Evolutionary conservation across 2,329 filamentous ascomycete genomes (phyloP), one percentile per base, ranked within the genome.

Genomic region (Boeremia lycopersici): DNA sequence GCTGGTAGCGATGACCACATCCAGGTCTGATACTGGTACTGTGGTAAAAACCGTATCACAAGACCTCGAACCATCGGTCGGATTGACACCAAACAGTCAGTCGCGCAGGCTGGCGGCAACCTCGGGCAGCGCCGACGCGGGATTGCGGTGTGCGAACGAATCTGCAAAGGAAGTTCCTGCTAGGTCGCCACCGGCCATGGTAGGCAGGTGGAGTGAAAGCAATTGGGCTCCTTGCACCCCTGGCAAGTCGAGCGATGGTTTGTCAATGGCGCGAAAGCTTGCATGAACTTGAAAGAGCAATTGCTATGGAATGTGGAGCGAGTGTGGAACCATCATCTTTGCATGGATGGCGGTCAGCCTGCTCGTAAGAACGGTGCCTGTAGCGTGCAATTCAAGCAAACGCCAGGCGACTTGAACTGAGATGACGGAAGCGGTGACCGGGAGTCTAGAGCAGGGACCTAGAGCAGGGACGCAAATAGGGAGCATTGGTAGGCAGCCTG

Each of bases 1-100:
- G 65, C 64, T 67, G 63, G 60, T 69, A 62, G 62, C 60, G 59
- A 62, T 56, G 59, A 52, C 52, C 56, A 54, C 47, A 60, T 58
- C 38, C 52, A 60, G 59, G 54, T 53, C 28, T 50, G 46, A 50
- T 46, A 55, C 52, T 50, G 46, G 52, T 30, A 55, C 42, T 42
- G 42, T 59, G 60, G 55, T 51, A 57, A 55, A 60, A 35, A 42
- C 23, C 52, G 59, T 58, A 62, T 73, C 70, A 74, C 71, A 71
- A 69, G 71, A 72, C 68, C 61, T 55, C 40, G 31, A 46, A 31
- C 44, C 52, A 56, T 57, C 45, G 42, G 57, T 57, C 54, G 55
- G 60, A 63, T 60, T 58, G 48, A 56, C 34, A 50, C 31, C 52
- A 46, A 42, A 55, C 19, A 23, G 19, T 23, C 30, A 26, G 46